Base-by-base conservation (phyloP, 169 alveolate genomes). In the Babesia ovata region DNA sequence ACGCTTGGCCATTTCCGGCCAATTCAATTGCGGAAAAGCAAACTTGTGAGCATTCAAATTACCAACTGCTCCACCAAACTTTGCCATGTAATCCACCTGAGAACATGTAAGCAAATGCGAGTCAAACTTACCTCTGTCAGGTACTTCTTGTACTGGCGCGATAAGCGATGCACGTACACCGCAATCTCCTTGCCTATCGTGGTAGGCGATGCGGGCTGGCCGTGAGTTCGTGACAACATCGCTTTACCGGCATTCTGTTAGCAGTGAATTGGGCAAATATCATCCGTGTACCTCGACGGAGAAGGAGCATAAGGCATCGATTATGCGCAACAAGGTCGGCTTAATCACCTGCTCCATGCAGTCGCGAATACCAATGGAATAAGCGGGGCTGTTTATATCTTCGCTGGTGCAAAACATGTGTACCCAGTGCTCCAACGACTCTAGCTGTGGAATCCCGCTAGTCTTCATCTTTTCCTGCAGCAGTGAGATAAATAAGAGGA, bases 31-130 rank as follows among this genome's bases (percentile, higher is more conserved):
- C 14, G 97, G 97, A 70, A 92, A 94, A 22, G 97, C 97, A 28
- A 92, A 89, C 42, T 79, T 59, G 84, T 95, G 99, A 12, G 98
- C 98, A 90, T 96, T 96, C 62, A 91, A 92, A 78, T 94, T 95
- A 0, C 98, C 99, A 28, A 95, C 98, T n/a, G 99, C 99, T 8
- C 99, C 99, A 75, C 95, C 96, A 66, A 95, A 95, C 84, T 97
- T 97, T 0, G 96, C 99, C 54, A 76, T 79, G 46, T 93, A 91
- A 44, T 93, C 89, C 24, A 92, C 67, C 76, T 82, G 62, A 36
- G 6, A 2, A 33, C 2, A 70, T 69, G 22, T 78, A 13, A 21
- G 3, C 13, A 26, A 26, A 13, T 17, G 44, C 61, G 16, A 39
- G 4, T 67, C 19, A 60, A 4, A 0, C 12, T 2, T 67, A 83